These are phyloP conservation scores for Podaxis sp. DNA, from an alignment of 768 basidiomycete genomes.

Conservation along the genomic window DNA sequence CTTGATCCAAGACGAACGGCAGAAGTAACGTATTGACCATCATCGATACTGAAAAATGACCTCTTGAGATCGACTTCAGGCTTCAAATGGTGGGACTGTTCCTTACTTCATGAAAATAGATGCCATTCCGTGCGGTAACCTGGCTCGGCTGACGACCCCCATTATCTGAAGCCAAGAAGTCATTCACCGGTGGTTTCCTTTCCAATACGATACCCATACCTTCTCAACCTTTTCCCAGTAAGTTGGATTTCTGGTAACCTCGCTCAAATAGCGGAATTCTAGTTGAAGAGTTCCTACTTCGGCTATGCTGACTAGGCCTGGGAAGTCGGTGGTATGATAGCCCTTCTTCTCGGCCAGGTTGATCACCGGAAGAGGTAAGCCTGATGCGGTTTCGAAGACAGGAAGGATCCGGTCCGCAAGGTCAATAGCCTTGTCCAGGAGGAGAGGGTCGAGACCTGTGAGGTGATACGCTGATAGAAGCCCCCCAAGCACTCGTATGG, in stretches of 20 bases:
- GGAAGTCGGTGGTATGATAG: constrained; percentile 56
- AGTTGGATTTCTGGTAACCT: constrained; percentile 69
- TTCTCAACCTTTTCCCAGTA: constrained; percentile 85
- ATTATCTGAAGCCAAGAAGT: constrained; percentile 44
- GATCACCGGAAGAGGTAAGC: constrained; percentile 77
- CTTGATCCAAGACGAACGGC: constrained; percentile 88
- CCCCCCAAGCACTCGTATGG: constrained; percentile 90
- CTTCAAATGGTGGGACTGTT: background rate
- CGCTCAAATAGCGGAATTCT: constrained; percentile 85
- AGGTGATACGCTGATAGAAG: constrained; percentile 85
- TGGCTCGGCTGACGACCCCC: constrained; percentile 62
- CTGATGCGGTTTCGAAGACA: constrained; percentile 78
- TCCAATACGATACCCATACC: constrained; percentile 35
- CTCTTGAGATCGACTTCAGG: background rate
- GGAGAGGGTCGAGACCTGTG: constrained; percentile 64
- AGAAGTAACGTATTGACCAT: constrained; percentile 52
- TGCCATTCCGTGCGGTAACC: constrained; percentile 70
- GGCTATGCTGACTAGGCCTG: constrained; percentile 71
- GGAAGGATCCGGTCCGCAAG: constrained; percentile 85
- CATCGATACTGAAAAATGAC: constrained; percentile 30
- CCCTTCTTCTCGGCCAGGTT: constrained; percentile 69
- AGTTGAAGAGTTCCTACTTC: constrained; percentile 90
- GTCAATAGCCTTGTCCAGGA: constrained; percentile 75
- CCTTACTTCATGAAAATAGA: constrained; percentile 81
- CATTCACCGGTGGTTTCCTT: background rate